Conservation (phyloP, 2,329 filamentous ascomycete genomes). For the Colletotrichum sp. region DNA sequence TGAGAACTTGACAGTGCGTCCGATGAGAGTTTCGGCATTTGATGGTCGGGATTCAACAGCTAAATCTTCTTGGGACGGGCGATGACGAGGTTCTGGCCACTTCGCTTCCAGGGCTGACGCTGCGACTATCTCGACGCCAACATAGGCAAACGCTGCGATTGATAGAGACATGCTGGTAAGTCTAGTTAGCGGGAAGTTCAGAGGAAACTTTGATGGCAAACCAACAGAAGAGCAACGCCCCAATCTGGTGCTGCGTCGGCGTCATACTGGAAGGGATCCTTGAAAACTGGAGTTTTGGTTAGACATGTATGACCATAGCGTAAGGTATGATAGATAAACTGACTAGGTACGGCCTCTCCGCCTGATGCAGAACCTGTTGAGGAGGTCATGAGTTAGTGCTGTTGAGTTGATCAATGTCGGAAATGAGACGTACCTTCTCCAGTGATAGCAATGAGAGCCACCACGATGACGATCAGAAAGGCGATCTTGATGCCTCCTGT, state of each 20-base stretch:
- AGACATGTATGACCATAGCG: neutral
- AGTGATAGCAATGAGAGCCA: conserved; percentile 17
- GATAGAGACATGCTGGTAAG: conserved; percentile 30
- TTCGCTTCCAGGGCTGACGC: conserved; percentile 35
- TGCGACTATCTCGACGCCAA: conserved; percentile 36
- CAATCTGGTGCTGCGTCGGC: conserved; percentile 25
- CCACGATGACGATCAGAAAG: conserved; percentile 26
- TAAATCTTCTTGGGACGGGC: neutral
- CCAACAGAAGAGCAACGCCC: conserved; percentile 29
- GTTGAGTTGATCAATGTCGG: neutral
- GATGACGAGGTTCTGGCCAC: conserved; percentile 22
- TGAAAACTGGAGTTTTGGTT: neutral
- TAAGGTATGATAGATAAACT: neutral
- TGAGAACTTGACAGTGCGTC: conserved; percentile 28
- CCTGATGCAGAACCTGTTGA: neutral
- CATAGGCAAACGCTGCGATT: conserved; percentile 36
- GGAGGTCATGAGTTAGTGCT: neutral
- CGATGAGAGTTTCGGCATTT: conserved; percentile 22
- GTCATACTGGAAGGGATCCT: conserved; percentile 19
- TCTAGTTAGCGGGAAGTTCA: neutral
- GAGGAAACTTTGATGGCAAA: neutral
- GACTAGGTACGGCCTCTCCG: neutral
- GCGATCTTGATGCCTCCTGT: conserved; percentile 28
- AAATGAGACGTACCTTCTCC: neutral
- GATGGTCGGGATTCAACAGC: neutral